Base-by-base conservation (phyloP, 257 asterid species). In the Paulownia fortunei region DNA sequence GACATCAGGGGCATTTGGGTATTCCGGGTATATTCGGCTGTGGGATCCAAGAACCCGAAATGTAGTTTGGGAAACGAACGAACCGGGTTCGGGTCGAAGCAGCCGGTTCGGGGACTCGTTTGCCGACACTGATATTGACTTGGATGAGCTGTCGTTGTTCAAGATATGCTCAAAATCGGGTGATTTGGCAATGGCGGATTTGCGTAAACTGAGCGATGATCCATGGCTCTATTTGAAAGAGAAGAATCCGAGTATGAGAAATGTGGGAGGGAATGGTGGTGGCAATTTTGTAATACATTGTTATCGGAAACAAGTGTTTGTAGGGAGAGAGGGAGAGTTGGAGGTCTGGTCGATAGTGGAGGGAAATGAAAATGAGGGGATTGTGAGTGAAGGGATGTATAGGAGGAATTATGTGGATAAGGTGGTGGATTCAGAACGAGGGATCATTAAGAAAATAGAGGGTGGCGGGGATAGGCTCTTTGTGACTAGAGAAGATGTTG, bases 21-120 rank as follows among this genome's bases (percentile, higher is more conserved):
- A 85, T 36, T 87, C 98, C 0, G 99, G 99, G 51, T 95, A 93
- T 49, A 82, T 95, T 19, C 84, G 99, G 21, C 59, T 95, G 76
- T 95, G 99, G 99, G 99, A 95, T 61, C 84, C 88, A 7, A 87
- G 99, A 74, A 75, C 92, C 23, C 44, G 85, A 47, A 82, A 88
- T 6, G 92, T 95, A 85, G 83, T 92, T 1, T 95, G 99, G 99
- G 99, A 95, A 66, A 90, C 89, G 12, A 87, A 87, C 55, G 98
- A 95, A 76, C 99, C 99, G 7, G 99, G 99, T 5, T 89, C 99
- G 4, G 97, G 98, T 1, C 73, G 98, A 64, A 95, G 99, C 83
- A 93, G 96, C 77, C 82, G 99, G 83, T 93, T 86, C 49, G 98
- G 99, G 2, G 99, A 95, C 74, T 80, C 99, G 0, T 89, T 95